Percentiles rank a stretch among this genome's conserved stretches.
phyloP scores from a whole-genome alignment of 768 basidiomycete species.

The Hemileccinum impolitum region DNA sequence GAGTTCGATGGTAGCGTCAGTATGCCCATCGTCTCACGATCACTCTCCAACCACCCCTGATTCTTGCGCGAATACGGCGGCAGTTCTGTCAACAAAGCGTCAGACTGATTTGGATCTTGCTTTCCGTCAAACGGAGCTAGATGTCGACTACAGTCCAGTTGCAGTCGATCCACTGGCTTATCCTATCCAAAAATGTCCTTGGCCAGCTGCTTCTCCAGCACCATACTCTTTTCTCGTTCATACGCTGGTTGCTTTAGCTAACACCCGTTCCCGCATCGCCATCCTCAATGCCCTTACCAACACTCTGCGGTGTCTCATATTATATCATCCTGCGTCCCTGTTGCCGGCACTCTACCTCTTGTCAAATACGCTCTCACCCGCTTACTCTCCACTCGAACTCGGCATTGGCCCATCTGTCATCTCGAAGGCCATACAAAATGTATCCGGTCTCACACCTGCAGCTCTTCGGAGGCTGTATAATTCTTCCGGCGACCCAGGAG shows the following conservation, averaged over 20 bases:
- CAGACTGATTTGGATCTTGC: constrained; percentile 11
- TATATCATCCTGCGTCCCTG: constrained; percentile 65
- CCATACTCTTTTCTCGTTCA: constrained; percentile 74
- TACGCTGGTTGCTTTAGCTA: constrained; percentile 54
- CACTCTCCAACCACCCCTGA: constrained; percentile 7
- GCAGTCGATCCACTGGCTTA: constrained; percentile 51
- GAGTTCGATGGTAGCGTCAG: constrained; percentile 5
- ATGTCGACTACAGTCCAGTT: constrained; percentile 27
- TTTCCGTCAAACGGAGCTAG: constrained; percentile 23
- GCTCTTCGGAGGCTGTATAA: constrained; percentile 67
- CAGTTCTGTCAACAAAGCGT: constrained; percentile 5
- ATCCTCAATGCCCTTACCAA: constrained; percentile 74
- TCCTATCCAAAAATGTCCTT: constrained; percentile 40
- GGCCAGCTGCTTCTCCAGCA: constrained; percentile 36
- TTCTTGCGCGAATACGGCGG: constrained; percentile 6
- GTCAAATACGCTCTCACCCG: constrained; percentile 75
- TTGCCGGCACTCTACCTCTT: constrained; percentile 77
- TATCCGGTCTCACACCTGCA: constrained; percentile 59
- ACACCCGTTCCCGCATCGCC: constrained; percentile 68
- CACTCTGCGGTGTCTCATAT: constrained; percentile 63
- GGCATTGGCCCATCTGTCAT: constrained; percentile 68
- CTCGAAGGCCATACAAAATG: constrained; percentile 65
- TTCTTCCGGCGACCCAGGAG: constrained; percentile 77
- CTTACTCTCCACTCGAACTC: constrained; percentile 68
- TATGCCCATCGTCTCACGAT: constrained; percentile 14